phyloP scores from a whole-genome alignment of 805 yeast species.

The Sugiyamaella mastotermitis region DNA sequence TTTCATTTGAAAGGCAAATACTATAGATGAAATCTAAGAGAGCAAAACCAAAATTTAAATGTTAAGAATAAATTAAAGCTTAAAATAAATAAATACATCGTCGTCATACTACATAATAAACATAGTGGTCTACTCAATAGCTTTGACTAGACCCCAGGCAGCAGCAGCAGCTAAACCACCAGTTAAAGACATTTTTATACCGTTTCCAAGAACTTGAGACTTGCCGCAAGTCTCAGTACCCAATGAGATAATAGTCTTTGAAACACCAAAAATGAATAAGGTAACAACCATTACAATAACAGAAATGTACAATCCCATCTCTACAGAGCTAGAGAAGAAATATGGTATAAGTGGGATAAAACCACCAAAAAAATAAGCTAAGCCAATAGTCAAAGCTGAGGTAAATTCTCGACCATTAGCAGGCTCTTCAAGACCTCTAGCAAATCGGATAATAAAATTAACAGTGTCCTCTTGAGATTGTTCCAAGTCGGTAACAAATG shows the following conservation, averaged over 20 bases:
- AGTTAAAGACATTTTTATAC: constrained; percentile 84
- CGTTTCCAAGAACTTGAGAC: constrained; percentile 50
- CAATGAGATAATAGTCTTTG: constrained; percentile 79
- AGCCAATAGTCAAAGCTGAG: constrained; percentile 85
- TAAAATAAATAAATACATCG: no score
- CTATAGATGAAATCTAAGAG: no score
- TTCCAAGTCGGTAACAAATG: constrained; percentile 74
- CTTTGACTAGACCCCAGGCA: constrained; percentile 86
- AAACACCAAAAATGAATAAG: constrained; percentile 77
- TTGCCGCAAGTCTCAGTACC: constrained; percentile 61
- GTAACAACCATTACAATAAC: constrained; percentile 80
- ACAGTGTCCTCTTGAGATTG: constrained; percentile 71
- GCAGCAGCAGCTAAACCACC: constrained; percentile 98
- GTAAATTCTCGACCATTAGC: constrained; percentile 85
- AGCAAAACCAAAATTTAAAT: no score
- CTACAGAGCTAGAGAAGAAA: constrained; percentile 73
- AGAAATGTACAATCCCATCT: constrained; percentile 67
- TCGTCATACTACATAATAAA: no score
- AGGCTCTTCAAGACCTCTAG: constrained; percentile 93
- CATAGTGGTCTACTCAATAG: constrained; percentile 67
- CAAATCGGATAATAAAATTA: constrained; percentile 80
- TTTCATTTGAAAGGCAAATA: no score
- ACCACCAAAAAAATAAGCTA: constrained; percentile 86
- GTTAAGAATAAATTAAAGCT: no score
- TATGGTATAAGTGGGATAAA: constrained; percentile 87